These are phyloP conservation scores for Eucalyptus tenuipes DNA, from an alignment of 345 rosid species.

Conservation along the genomic window DNA sequence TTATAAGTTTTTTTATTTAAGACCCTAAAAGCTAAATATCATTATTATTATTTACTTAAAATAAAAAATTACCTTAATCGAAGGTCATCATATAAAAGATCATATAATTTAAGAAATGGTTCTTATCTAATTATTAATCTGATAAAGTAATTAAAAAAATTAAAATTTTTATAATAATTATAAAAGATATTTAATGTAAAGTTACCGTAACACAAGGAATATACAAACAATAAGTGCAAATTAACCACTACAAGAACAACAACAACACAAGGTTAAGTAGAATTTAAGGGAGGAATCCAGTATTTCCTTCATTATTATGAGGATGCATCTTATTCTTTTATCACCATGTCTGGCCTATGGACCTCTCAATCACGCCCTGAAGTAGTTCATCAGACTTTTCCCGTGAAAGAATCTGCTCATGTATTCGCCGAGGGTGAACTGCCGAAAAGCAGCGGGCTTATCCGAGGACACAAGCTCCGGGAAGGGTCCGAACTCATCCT, in stretches of 20 bases:
- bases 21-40: too few relatives aligned
- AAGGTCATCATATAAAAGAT: too few relatives aligned
- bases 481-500: slow-evolving; percentile 16
- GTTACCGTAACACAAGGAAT: not conserved
- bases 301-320: not conserved
- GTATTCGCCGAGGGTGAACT: slow-evolving; percentile 11
- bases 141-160: too few relatives aligned
- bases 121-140: too few relatives aligned
- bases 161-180: too few relatives aligned
- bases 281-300: not conserved
- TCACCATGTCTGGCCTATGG: not conserved
- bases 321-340: not conserved
- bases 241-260: not conserved
- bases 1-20: too few relatives aligned
- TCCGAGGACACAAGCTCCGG: slow-evolving; percentile 14
- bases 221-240: not conserved
- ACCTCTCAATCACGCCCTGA: slow-evolving; percentile 6
- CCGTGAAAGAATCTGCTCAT: slow-evolving; percentile 7
- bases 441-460: slow-evolving; percentile 18
- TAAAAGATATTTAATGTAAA: too few relatives aligned
- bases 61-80: too few relatives aligned
- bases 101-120: too few relatives aligned
- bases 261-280: not conserved
- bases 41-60: too few relatives aligned
- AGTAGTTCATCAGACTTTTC: slow-evolving; percentile 16